Evolutionary conservation across 2,329 filamentous ascomycete genomes (phyloP).

Genomic region (Botryosphaeria dothidea): DNA sequence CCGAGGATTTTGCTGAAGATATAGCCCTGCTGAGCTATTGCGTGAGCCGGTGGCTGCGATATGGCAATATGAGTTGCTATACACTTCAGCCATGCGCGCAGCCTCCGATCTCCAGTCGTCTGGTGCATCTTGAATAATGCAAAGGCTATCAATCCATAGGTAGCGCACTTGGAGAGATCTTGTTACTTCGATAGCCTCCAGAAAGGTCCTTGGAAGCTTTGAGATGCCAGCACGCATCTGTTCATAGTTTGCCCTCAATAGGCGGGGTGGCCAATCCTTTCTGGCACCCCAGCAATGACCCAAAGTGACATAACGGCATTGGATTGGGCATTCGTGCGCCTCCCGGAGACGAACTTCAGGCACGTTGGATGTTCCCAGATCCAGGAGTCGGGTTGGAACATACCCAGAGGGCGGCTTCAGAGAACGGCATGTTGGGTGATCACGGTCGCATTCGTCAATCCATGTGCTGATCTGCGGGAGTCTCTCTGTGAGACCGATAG

Average conservation of each 20-base stretch:
- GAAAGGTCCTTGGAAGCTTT: not conserved
- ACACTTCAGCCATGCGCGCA: slow-evolving; percentile 2
- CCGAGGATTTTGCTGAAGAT: not conserved
- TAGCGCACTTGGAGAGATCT: not conserved
- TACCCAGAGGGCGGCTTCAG: not conserved
- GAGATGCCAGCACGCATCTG: not conserved
- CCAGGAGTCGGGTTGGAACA: not conserved
- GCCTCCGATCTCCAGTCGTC: slow-evolving; percentile 16
- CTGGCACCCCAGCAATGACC: slow-evolving; percentile 2
- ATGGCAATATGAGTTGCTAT: not conserved
- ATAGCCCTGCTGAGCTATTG: not conserved
- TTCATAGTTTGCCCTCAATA: not conserved
- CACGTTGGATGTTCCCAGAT: not conserved
- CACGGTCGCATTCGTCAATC: not conserved
- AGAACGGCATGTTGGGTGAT: not conserved
- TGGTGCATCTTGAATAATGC: slow-evolving; percentile 21
- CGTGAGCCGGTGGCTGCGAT: not conserved
- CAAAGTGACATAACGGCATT: not conserved
- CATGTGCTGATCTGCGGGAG: not conserved
- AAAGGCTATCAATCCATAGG: slow-evolving; percentile 23
- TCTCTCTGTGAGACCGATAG: not conserved
- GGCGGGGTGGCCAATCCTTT: not conserved
- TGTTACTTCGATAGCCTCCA: not conserved
- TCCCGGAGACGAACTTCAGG: not conserved
- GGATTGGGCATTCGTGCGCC: not conserved